These are phyloP conservation scores for Kernera saxatilis DNA, from an alignment of 345 rosid species.

Conservation along the genomic window DNA sequence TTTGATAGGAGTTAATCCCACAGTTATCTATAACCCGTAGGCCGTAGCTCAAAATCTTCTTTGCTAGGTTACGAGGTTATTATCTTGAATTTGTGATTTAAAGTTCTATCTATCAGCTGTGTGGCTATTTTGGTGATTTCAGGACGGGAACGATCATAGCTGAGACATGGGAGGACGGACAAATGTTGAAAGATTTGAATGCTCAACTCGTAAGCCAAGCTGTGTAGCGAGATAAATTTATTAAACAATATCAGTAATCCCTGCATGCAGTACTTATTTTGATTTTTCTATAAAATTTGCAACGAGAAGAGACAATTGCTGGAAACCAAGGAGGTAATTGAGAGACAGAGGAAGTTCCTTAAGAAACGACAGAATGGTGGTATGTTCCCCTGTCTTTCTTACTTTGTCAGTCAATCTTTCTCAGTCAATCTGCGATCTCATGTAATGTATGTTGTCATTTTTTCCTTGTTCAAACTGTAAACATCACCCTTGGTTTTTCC, in stretches of 20 bases:
- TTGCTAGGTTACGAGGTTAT: not conserved
- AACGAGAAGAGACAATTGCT: constrained; percentile 62
- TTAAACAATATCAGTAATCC: not conserved
- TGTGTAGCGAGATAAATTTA: constrained; percentile 1
- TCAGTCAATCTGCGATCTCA: not conserved
- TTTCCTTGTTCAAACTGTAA: not conserved
- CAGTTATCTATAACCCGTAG: not conserved
- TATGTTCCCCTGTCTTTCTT: constrained; percentile 8
- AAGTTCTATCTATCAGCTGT: not conserved
- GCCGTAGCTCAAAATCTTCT: not conserved
- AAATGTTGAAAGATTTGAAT: constrained; percentile 88
- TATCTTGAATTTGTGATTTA: not conserved
- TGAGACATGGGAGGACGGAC: constrained; percentile 99
- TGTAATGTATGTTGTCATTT: not conserved
- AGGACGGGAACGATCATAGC: constrained; percentile 98
- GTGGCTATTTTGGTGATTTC: constrained; percentile 28
- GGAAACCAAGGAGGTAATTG: constrained; percentile 92
- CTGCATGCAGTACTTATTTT: constrained; percentile 3
- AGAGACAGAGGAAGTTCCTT: constrained; percentile 82
- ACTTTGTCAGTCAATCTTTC: not conserved
- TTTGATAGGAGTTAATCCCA: not conserved
- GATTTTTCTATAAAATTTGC: constrained; percentile 9
- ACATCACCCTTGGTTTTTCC: constrained; percentile 14
- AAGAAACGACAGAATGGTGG: constrained; percentile 92
- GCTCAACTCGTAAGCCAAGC: constrained; percentile 69